phyloP scores from a whole-genome alignment of 495 filamentous ascomycete species.

The Mycothermus thermophilus region DNA sequence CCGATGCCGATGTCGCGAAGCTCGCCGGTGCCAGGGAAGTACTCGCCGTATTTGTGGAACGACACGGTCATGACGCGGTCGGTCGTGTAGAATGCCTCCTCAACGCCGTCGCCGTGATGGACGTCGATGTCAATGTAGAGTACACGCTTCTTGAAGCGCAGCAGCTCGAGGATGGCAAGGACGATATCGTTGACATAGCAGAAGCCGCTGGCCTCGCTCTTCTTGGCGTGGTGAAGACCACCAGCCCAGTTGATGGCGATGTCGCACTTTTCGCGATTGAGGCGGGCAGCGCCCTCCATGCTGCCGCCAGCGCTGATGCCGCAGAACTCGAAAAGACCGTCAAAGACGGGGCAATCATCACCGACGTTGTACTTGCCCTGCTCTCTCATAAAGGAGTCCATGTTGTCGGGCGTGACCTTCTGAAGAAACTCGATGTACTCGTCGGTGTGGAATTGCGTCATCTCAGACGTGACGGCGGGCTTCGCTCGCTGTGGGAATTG shows the following conservation, averaged over 20 bases:
- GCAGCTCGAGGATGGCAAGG: constrained; percentile 77
- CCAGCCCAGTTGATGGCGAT: constrained; percentile 99
- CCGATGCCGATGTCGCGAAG: constrained; percentile 92
- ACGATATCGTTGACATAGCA: constrained; percentile 99
- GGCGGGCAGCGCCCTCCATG: constrained; percentile 87
- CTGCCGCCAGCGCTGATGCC: constrained; percentile 93
- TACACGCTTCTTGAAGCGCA: constrained; percentile 77
- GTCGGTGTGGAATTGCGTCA: constrained; percentile 99
- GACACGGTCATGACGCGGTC: constrained; percentile 93
- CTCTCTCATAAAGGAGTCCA: constrained; percentile 85
- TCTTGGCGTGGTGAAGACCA: constrained; percentile 94
- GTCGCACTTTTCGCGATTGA: constrained; percentile 91
- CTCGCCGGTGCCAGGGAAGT: constrained; percentile 95
- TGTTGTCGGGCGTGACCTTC: constrained; percentile 95
- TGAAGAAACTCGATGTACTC: constrained; percentile 98
- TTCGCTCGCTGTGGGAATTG: constrained; percentile 62
- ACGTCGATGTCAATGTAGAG: constrained; percentile 98
- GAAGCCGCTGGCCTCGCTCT: constrained; percentile 84
- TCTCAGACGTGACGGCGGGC: constrained; percentile 87
- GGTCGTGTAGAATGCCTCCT: constrained; percentile 92
- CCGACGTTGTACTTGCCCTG: constrained; percentile 96
- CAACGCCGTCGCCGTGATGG: constrained; percentile 93
- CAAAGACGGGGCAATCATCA: constrained; percentile 95
- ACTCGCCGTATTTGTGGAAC: constrained; percentile 98
- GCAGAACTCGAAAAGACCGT: constrained; percentile 96